Base-by-base conservation (phyloP, 805 yeast species). In the Candida easanensis region DNA sequence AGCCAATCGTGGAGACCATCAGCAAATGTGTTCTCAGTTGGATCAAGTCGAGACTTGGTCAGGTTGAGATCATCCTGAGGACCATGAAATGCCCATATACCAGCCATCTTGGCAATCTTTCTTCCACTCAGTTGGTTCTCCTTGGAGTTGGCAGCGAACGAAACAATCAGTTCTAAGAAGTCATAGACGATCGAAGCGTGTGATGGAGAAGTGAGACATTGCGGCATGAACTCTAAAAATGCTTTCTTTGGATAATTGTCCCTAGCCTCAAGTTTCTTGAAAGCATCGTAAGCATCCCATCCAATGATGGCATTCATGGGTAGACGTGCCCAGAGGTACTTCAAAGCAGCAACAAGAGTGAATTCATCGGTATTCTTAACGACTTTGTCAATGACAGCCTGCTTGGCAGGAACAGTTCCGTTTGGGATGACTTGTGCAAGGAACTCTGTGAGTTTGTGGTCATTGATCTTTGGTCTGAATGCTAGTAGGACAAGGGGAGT, bases 171-270 rank as follows among this genome's bases (percentile, higher is more conserved):
- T 57, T 89, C 96, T 54, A 88, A 76, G 56, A 88, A 90, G 59
- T 87, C 95, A 61, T 86, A 87, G 4, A 87, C 91, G 4, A 90
- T 87, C 2, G 93, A 82, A 0, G 96, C 95, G 64, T 88, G 96
- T 5, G 91, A 83, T 2, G 93, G 88, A 0, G 93, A 82, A 2
- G 84, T 76, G 18, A 88, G 69, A 62, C 95, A 85, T 48, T 80
- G 80, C 2, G 96, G 96, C 88, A 89, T 85, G 44, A 84, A 77
- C 39, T 82, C 82, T 34, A 86, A 64, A 58, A 89, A 89, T 0
- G 96, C 87, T 48, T 75, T 77, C 52, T 76, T 74, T 1, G 93
- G 89, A 56, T 70, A 86, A 6, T 79, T 77, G 2, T 79, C 77
- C 42, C 80, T 82, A 31, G 70, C 70, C 58, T 88, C 96, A 38